phyloP scores from a whole-genome alignment of 106 monocot genomes.

The Dendrobium nobile region DNA sequence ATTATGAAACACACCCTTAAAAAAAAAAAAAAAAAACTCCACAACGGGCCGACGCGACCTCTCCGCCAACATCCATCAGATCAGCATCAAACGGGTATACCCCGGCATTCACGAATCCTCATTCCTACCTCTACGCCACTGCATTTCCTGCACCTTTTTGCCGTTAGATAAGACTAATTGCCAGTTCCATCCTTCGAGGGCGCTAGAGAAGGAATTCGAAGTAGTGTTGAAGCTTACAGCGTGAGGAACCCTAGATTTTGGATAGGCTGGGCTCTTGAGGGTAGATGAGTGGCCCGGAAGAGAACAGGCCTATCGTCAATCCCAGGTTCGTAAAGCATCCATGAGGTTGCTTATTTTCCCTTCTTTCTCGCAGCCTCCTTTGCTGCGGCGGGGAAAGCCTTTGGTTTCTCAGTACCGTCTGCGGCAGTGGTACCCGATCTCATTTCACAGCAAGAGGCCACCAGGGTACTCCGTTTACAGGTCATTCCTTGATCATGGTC shows the following conservation, averaged over 20 bases:
- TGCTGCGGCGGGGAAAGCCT: conserved; percentile 2
- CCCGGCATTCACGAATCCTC: too few relatives aligned
- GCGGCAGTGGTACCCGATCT: not conserved
- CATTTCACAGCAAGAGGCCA: not conserved
- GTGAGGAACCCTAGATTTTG: not conserved
- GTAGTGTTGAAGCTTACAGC: not conserved
- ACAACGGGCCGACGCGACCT: too few relatives aligned
- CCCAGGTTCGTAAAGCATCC: conserved; percentile 4
- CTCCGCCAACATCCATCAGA: too few relatives aligned
- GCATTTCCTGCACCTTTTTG: not conserved
- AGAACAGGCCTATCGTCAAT: not conserved
- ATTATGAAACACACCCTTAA: too few relatives aligned
- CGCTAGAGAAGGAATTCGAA: not conserved
- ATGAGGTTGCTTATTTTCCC: not conserved
- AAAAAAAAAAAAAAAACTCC: too few relatives aligned
- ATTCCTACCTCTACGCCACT: too few relatives aligned
- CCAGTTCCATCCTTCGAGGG: not conserved
- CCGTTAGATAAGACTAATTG: not conserved
- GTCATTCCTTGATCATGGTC: not conserved
- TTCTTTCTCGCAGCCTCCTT: not conserved
- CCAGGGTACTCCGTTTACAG: not conserved
- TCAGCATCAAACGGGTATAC: too few relatives aligned
- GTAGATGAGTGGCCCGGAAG: not conserved
- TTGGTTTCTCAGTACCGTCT: not conserved
- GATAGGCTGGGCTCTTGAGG: not conserved